Conservation (phyloP, 768 basidiomycete species). For the Termitomyces titanicus region DNA sequence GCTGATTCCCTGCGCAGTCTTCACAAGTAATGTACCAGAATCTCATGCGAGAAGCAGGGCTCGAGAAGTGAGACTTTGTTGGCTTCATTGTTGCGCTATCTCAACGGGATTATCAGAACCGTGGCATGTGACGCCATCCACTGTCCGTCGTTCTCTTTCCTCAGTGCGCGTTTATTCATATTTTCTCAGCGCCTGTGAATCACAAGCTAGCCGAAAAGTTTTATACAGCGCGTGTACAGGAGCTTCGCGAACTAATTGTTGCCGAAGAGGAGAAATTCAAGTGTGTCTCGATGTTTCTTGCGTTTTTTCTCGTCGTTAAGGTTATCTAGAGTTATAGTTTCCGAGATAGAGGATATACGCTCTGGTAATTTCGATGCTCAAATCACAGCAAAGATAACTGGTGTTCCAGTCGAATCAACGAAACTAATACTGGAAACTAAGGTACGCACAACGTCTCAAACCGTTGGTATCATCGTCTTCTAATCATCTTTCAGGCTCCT, state of each 20-base stretch:
- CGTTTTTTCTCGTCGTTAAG: not conserved
- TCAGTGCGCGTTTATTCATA: conserved; percentile 5
- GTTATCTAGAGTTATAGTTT: conserved; percentile 49
- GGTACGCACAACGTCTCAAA: not conserved
- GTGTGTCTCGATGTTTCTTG: conserved; percentile 32
- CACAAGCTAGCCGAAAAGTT: conserved; percentile 71
- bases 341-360: conserved; percentile 77
- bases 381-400: conserved; percentile 33
- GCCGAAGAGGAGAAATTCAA: conserved; percentile 79
- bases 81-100: not conserved
- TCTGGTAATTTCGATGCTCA: conserved; percentile 60
- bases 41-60: conserved; percentile 64
- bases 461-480: not conserved
- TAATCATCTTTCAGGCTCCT: not conserved
- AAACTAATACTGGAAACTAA: conserved; percentile 3
- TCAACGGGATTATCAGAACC: conserved; percentile 29
- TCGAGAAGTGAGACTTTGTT: conserved; percentile 50
- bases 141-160: conserved; percentile 30
- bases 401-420: conserved; percentile 5
- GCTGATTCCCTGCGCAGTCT: conserved; percentile 40
- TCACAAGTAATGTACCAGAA: conserved; percentile 64
- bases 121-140: conserved; percentile 50
- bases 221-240: conserved; percentile 65
- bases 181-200: conserved; percentile 53
- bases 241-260: conserved; percentile 68